phyloP scores from a whole-genome alignment of 768 basidiomycete genomes.

The Rhizopogon sp. region DNA sequence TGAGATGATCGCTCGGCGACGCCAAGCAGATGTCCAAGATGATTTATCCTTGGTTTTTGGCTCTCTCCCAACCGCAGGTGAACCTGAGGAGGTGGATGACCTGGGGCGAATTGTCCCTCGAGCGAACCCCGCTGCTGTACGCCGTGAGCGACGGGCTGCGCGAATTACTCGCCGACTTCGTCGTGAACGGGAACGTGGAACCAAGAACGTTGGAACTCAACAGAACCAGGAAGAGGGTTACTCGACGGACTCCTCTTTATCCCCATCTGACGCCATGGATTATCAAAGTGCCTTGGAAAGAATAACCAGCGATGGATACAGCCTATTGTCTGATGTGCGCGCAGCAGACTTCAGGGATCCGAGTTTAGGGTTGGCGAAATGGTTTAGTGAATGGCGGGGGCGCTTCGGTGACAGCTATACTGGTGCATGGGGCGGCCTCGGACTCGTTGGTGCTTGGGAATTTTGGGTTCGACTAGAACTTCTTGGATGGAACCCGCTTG shows the following conservation, averaged over 20 bases:
- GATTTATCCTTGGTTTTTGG: slow-evolving; percentile 73
- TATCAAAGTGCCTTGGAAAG: slow-evolving; percentile 58
- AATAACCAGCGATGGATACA: slow-evolving; percentile 45
- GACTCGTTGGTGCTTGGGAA: slow-evolving; percentile 86
- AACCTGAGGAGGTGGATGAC: slow-evolving; percentile 53
- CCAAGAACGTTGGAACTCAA: slow-evolving; percentile 12
- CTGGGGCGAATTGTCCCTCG: slow-evolving; percentile 48
- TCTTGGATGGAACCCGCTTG: slow-evolving; percentile 83
- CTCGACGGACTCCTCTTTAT: slow-evolving; percentile 78
- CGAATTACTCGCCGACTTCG: slow-evolving; percentile 51
- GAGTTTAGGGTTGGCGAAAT: slow-evolving; percentile 57
- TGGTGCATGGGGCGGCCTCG: slow-evolving; percentile 87
- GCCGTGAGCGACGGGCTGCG: slow-evolving; percentile 53
- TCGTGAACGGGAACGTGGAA: slow-evolving; percentile 31
- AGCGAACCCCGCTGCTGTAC: slow-evolving; percentile 39
- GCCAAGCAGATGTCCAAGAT: slow-evolving; percentile 73
- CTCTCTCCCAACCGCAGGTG: slow-evolving; percentile 31
- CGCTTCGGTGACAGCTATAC: slow-evolving; percentile 77
- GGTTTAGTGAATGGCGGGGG: slow-evolving; percentile 71
- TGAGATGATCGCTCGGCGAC: slow-evolving; percentile 63
- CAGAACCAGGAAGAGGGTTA: slow-evolving; percentile 63
- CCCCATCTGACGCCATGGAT: slow-evolving; percentile 61
- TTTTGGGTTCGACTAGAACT: slow-evolving; percentile 90
- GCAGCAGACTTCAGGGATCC: slow-evolving; percentile 86
- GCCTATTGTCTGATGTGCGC: slow-evolving; percentile 73